phyloP scores from a whole-genome alignment of 139 green algal genomes.

The Edaphochlamys debaryana region DNA sequence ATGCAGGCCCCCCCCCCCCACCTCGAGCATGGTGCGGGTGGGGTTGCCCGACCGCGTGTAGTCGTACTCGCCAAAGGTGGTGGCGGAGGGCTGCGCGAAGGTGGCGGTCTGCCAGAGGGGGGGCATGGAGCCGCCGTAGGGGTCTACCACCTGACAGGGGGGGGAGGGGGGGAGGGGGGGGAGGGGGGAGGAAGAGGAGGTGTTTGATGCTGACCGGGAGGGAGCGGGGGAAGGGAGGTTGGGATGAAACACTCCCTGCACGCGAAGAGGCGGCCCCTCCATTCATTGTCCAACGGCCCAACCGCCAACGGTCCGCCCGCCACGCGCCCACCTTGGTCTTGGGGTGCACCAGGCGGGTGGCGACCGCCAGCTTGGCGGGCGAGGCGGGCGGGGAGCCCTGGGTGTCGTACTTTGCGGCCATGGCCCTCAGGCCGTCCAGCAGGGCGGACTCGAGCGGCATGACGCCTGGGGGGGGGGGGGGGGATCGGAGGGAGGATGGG shows the following conservation, averaged over 20 bases:
- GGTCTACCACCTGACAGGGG: slow-evolving; percentile 65
- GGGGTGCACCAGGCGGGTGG: slow-evolving; percentile 62
- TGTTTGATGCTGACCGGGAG: no score
- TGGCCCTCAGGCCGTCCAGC: slow-evolving; percentile 34
- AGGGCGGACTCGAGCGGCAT: slow-evolving; percentile 74
- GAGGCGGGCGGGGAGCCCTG: slow-evolving; percentile 26
- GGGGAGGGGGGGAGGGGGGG: neutral
- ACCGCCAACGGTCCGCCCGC: neutral
- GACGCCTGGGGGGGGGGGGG: slow-evolving; percentile 22
- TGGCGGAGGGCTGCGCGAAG: slow-evolving; percentile 84
- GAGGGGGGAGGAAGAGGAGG: neutral
- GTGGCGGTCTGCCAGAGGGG: slow-evolving; percentile 98
- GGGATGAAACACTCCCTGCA: no score
- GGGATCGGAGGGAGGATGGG: neutral
- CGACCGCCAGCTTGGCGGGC: slow-evolving; percentile 38
- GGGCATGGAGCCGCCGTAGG: slow-evolving; percentile 80
- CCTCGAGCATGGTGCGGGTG: slow-evolving; percentile 83
- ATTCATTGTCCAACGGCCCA: no score
- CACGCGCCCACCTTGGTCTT: slow-evolving; percentile 9
- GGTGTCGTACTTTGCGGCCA: slow-evolving; percentile 37
- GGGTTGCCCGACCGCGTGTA: slow-evolving; percentile 98
- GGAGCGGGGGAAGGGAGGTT: no score
- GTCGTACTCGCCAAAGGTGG: slow-evolving; percentile 90
- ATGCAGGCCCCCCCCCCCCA: slow-evolving; percentile 11
- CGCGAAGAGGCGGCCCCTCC: no score